These are phyloP conservation scores for Lycium barbarum DNA, from an alignment of 257 asterid species.

Conservation along the genomic window DNA sequence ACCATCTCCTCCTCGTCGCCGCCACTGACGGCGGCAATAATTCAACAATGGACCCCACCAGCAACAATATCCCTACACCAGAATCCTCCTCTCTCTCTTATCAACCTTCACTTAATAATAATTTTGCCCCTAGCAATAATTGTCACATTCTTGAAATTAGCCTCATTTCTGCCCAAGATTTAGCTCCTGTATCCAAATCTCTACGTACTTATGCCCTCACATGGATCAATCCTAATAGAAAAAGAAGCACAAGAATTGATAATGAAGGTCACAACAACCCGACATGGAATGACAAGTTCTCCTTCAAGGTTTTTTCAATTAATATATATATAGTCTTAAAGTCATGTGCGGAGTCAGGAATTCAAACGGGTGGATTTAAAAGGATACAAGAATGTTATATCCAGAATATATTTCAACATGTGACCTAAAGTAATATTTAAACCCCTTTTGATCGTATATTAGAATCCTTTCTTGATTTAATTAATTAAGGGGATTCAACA, in stretches of 20 bases:
- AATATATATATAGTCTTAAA: not conserved
- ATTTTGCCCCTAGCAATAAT: not conserved
- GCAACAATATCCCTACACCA: not conserved
- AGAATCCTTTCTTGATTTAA: too few relatives aligned
- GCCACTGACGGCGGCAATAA: conserved; percentile 1
- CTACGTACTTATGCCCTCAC: conserved; percentile 58
- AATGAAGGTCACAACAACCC: conserved; percentile 59
- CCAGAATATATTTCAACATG: not conserved
- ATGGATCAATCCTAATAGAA: conserved; percentile 60
- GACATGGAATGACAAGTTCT: conserved; percentile 70
- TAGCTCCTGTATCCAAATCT: conserved; percentile 45
- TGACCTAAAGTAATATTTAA: not conserved
- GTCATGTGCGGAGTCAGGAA: not conserved
- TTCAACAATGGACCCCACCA: not conserved
- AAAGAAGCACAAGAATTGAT: conserved; percentile 56
- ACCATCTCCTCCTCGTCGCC: not conserved
- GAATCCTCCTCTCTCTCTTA: not conserved
- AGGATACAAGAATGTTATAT: not conserved
- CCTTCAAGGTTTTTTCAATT: conserved; percentile 36
- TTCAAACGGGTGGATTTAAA: not conserved
- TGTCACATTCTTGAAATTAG: conserved; percentile 66
- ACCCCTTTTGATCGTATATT: too few relatives aligned
- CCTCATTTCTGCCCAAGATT: conserved; percentile 72
- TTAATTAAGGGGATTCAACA: not conserved
- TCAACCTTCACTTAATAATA: not conserved